Evolutionary conservation across 2,329 filamentous ascomycete genomes (phyloP).

Genomic region (Neurospora crassa): DNA sequence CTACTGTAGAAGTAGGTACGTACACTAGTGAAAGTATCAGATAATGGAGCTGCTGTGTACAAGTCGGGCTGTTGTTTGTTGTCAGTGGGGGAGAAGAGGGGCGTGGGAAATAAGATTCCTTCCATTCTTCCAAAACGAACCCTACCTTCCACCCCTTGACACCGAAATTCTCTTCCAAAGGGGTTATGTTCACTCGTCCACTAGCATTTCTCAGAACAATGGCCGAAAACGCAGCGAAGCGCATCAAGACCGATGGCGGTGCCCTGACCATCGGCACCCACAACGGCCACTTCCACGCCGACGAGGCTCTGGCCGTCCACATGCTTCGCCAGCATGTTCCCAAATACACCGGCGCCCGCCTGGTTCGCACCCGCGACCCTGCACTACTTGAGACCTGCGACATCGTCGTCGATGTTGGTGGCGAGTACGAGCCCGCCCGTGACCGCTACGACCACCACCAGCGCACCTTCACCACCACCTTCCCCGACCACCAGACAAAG

Average conservation of each 20-base stretch:
- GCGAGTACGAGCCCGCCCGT: slow-evolving; percentile 68
- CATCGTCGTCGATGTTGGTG: slow-evolving; percentile 96
- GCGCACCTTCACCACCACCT: slow-evolving; percentile 76
- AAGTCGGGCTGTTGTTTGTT: neutral
- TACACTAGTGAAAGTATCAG: neutral
- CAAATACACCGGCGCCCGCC: slow-evolving; percentile 59
- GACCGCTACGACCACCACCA: slow-evolving; percentile 97
- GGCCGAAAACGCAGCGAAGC: slow-evolving; percentile 67
- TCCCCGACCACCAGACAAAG: slow-evolving; percentile 77
- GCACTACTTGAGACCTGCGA: slow-evolving; percentile 70
- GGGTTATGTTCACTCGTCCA: slow-evolving; percentile 12
- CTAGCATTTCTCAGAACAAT: slow-evolving; percentile 29
- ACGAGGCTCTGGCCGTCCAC: slow-evolving; percentile 93
- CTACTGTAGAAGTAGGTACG: too few species aligned
- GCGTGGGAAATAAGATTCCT: neutral
- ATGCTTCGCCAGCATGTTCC: slow-evolving; percentile 80
- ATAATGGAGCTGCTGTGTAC: neutral
- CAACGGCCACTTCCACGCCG: slow-evolving; percentile 97
- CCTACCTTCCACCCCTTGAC: neutral
- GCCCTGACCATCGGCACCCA: slow-evolving; percentile 76
- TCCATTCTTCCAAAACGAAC: neutral
- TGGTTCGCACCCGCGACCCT: slow-evolving; percentile 83
- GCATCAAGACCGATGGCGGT: slow-evolving; percentile 62
- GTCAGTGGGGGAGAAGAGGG: neutral
- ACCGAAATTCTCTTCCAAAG: neutral